phyloP scores from a whole-genome alignment of 768 basidiomycete genomes.

The Bullera alba region DNA sequence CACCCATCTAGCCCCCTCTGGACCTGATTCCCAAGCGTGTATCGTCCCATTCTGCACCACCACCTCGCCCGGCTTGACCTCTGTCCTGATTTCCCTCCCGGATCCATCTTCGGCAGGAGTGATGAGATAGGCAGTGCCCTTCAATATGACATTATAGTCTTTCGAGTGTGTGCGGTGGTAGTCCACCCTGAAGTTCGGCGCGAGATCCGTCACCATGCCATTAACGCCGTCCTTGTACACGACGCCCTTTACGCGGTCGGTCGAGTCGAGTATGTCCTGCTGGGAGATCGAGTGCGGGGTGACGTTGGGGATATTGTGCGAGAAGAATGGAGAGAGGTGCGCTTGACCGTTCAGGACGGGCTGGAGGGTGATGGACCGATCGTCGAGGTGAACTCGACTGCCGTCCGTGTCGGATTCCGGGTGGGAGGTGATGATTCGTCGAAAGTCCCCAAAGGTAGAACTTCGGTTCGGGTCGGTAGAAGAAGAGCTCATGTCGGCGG shows the following conservation, averaged over 20 bases:
- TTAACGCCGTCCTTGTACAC: conserved; percentile 31
- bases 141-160: conserved; percentile 40
- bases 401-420: background rate
- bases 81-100: too few species aligned
- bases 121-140: conserved; percentile 27
- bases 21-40: conserved; percentile 10
- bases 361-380: background rate
- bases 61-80: conserved; percentile 33
- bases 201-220: conserved; percentile 34
- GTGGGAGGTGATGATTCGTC: background rate
- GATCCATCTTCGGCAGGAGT: too few species aligned
- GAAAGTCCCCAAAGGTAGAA: too few species aligned
- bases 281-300: background rate
- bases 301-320: background rate
- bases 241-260: conserved; percentile 8
- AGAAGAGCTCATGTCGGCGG: too few species aligned
- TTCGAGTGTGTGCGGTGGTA: conserved; percentile 39
- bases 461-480: too few species aligned
- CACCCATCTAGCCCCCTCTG: background rate
- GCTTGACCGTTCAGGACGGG: background rate
- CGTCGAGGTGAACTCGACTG: background rate
- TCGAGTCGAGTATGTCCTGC: background rate
- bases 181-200: conserved; percentile 24
- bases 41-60: conserved; percentile 42
- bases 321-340: background rate